Percentiles rank a stretch among this genome's conserved stretches.
Evolutionary conservation across 345 rosid genomes (phyloP).

Genomic region (Litchi chinensis): DNA sequence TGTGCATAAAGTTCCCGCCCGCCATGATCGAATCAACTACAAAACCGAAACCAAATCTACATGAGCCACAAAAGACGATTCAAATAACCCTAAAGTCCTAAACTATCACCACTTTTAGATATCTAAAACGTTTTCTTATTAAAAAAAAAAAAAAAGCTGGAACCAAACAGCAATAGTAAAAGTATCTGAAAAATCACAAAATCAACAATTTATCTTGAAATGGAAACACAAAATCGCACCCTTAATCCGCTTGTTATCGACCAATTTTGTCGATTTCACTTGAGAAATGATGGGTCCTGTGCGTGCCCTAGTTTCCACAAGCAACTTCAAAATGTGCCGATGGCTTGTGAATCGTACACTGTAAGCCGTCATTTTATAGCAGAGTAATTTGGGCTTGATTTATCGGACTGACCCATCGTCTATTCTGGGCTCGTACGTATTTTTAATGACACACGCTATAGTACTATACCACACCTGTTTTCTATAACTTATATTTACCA

Average conservation of each 20-base stretch:
- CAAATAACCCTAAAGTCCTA: conserved; percentile 3
- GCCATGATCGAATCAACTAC: conserved; percentile 53
- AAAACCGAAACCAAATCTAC: neutral
- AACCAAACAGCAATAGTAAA: neutral
- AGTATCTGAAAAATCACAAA: neutral
- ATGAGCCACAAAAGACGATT: neutral
- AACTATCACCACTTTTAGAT: neutral
- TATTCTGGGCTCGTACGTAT: neutral
- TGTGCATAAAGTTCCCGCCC: conserved; percentile 80
- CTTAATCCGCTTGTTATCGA: neutral
- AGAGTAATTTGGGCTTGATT: neutral
- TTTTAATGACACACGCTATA: neutral
- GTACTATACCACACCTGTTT: neutral
- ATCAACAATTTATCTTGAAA: neutral
- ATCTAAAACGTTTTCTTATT: neutral
- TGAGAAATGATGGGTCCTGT: neutral
- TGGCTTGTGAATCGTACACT: no score
- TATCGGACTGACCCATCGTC: neutral
- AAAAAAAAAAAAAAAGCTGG: no score
- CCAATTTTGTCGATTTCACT: neutral
- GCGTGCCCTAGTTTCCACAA: conserved; percentile 17
- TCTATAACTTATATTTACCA: neutral
- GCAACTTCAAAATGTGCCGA: neutral
- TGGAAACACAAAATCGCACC: neutral
- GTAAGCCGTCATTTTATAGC: neutral